These are phyloP conservation scores for Candida argentea DNA, from an alignment of 805 yeast genomes.

Conservation along the genomic window DNA sequence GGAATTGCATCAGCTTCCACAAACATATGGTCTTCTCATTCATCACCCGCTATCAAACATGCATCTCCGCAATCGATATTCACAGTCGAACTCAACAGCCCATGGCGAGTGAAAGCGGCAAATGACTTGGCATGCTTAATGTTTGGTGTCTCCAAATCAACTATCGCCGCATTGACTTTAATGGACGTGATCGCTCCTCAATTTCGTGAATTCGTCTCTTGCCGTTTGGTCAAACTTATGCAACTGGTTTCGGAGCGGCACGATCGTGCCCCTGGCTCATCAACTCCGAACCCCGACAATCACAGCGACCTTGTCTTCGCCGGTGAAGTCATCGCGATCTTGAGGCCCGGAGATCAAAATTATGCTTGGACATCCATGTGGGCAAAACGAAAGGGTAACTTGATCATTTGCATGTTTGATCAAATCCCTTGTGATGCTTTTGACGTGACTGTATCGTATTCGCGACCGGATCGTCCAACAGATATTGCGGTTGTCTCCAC, in stretches of 20 bases:
- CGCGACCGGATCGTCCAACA: conserved; percentile 1
- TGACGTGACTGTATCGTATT: conserved; percentile 11
- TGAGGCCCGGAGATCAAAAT: conserved; percentile 49
- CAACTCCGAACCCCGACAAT: conserved; percentile 8
- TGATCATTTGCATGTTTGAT: conserved; percentile 77
- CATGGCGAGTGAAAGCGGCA: conserved; percentile 76
- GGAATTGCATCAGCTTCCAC: conserved; percentile 3
- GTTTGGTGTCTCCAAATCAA: conserved; percentile 68
- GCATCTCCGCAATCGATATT: conserved; percentile 75
- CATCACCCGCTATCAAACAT: conserved; percentile 60
- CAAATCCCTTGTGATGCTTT: conserved; percentile 51
- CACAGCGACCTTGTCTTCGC: conserved; percentile 48
- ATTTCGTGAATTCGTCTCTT: conserved; percentile 58
- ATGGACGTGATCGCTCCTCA: conserved; percentile 73
- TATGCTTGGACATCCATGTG: conserved; percentile 82
- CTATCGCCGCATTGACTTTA: conserved; percentile 51
- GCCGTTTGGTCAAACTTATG: conserved; percentile 31
- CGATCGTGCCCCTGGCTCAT: conserved; percentile 1
- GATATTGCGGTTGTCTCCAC: conserved; percentile 12
- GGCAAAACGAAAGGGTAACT: conserved; percentile 68
- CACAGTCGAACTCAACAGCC: conserved; percentile 62
- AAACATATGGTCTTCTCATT: conserved; percentile 44
- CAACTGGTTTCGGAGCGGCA: conserved; percentile 9
- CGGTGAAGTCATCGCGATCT: conserved; percentile 79
- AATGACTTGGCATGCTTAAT: conserved; percentile 84